Evolutionary conservation across 2,329 filamentous ascomycete genomes (phyloP).

Genomic region (Ploettnerulaceae sp.): DNA sequence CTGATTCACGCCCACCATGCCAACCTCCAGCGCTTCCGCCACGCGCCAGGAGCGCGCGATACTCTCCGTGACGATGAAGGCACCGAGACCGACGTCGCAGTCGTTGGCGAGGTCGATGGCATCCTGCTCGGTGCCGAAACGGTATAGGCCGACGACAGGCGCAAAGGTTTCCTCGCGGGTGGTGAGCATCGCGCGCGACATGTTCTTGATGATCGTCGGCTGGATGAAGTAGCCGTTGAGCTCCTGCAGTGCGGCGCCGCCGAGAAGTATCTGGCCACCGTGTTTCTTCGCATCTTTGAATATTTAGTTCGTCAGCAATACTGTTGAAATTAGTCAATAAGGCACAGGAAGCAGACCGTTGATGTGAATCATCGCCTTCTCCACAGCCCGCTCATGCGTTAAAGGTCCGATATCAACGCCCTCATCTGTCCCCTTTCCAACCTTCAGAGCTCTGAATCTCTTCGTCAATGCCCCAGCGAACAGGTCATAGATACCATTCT

Average conservation of each 20-base stretch:
- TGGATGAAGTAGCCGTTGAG: conserved; percentile 20
- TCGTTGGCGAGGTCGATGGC: conserved; percentile 51
- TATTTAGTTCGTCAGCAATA: too few relatives aligned
- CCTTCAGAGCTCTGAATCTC: conserved; percentile 31
- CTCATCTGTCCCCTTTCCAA: conserved; percentile 17
- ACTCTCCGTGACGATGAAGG: conserved; percentile 47
- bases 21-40: conserved; percentile 46
- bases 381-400: conserved; percentile 17
- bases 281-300: conserved; percentile 40
- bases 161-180: conserved; percentile 43
- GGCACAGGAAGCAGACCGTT: conserved; percentile 2
- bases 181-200: conserved; percentile 19
- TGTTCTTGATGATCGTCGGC: conserved; percentile 22
- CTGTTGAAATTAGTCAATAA: too few relatives aligned
- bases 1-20: conserved; percentile 31
- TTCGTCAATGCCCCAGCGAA: conserved; percentile 38
- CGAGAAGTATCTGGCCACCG: conserved; percentile 37
- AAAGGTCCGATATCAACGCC: conserved; percentile 19
- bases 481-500: conserved; percentile 43
- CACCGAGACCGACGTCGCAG: conserved; percentile 51
- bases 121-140: conserved; percentile 53
- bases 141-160: conserved; percentile 54
- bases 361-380: conserved; percentile 20
- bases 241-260: conserved; percentile 27
- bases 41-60: conserved; percentile 36